Evolutionary conservation across 495 filamentous ascomycete genomes (phyloP).

Genomic region (Hypoxylon lienhwacheense): DNA sequence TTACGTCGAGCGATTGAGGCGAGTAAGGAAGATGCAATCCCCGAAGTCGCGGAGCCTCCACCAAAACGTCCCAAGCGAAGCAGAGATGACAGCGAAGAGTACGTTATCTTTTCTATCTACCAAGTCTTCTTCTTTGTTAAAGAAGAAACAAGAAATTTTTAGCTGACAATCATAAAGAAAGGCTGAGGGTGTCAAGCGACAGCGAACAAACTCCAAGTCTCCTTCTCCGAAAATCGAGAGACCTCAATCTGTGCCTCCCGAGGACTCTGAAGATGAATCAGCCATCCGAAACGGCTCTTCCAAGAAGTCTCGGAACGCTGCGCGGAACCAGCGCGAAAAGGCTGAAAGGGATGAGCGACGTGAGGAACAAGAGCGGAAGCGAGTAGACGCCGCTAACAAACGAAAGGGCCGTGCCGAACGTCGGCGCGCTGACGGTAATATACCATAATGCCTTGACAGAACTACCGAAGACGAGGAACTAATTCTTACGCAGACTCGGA

Average conservation of each 20-base stretch:
- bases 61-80: slow-evolving; percentile 74
- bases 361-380: slow-evolving; percentile 70
- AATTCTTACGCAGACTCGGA: slow-evolving; percentile 56
- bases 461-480: slow-evolving; percentile 34
- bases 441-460: slow-evolving; percentile 13
- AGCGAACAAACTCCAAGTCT: slow-evolving; percentile 74
- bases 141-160: neutral
- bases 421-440: slow-evolving; percentile 74
- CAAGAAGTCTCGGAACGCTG: slow-evolving; percentile 67
- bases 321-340: slow-evolving; percentile 71
- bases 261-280: slow-evolving; percentile 73
- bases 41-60: slow-evolving; percentile 51
- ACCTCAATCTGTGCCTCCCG: slow-evolving; percentile 50
- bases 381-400: slow-evolving; percentile 69
- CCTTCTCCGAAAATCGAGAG: slow-evolving; percentile 58
- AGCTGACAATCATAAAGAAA: slow-evolving; percentile 43
- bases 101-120: no score
- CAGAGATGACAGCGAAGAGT: slow-evolving; percentile 94
- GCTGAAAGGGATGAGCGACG: slow-evolving; percentile 72
- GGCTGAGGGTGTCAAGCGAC: slow-evolving; percentile 60
- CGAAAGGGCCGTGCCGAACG: slow-evolving; percentile 74
- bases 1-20: slow-evolving; percentile 89
- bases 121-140: no score
- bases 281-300: slow-evolving; percentile 53
- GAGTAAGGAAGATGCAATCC: slow-evolving; percentile 73